Base-by-base conservation (phyloP, 305 asterid genomes). In the Lippia alba region DNA sequence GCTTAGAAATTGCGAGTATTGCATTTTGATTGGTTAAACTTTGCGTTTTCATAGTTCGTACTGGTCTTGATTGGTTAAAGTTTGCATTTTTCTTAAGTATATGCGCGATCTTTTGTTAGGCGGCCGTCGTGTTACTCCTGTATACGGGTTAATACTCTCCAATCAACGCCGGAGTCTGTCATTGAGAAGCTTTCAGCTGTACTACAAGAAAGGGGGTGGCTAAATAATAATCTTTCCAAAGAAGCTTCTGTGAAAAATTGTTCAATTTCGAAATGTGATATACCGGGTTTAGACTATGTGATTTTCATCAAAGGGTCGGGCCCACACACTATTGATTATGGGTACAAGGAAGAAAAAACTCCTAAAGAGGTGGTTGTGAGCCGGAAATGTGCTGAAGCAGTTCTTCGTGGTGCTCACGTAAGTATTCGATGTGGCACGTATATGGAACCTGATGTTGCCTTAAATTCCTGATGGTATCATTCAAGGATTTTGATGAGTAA, bases 361-460 rank as follows among this genome's bases (percentile, higher is more conserved):
- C 95, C 90, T 9, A 94, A 94, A 80, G 99, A 94, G 84, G 97
- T 94, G 74, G 61, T 89, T 64, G 97, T 94, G 62, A 94, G 99
- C 81, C 85, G 99, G 65, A 94, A 94, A 84, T 94, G 99, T 74
- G 99, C 99, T 18, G 99, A 94, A 80, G 99, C 99, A 46, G 97
- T 94, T 78, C 96, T 94, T 73, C 97, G 97, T 72, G 99, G 99
- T 75, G 97, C 99, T 74, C 97, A 91, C 85, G 99, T 91, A 72
- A 80, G 88, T 75, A 45, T 58, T 30, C 33, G 39, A 17, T 71
- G 57, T 57, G 55, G 15, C 57, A 75, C 44, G 33, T 66, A 50
- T n/a, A 34, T 36, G 15, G 53, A 24, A 64, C 56, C 68, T 74
- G 11, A 12, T 17, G 44, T 34, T 56, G 16, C 14, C 9, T 36